A percentile compares a stretch with the other conserved stretches of the same genome.
phyloP scores from a whole-genome alignment of 2,329 filamentous ascomycete species.

The Chlorencoelia australis region DNA sequence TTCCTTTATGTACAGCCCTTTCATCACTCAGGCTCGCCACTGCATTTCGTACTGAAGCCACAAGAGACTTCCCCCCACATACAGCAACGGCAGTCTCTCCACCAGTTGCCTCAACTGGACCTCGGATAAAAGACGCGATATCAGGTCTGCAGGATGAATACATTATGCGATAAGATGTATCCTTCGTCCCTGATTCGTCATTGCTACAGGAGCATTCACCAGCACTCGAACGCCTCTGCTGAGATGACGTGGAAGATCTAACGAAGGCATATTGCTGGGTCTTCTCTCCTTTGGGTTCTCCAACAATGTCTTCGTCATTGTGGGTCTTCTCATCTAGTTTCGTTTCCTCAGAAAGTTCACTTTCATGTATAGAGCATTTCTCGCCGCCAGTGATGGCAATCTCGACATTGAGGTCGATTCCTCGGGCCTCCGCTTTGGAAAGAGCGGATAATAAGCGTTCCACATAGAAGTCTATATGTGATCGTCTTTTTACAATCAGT shows the following conservation, averaged over 20 bases:
- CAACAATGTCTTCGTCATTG: background rate
- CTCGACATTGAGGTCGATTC: conserved; percentile 41
- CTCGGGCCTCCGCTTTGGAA: conserved; percentile 32
- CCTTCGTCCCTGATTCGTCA: background rate
- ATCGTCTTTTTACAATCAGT: conserved; percentile 38
- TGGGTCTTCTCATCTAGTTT: background rate
- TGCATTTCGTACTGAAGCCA: conserved; percentile 43
- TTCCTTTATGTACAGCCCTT: conserved; percentile 52
- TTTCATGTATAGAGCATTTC: no score
- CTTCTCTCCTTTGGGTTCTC: background rate
- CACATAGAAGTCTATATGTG: conserved; percentile 46
- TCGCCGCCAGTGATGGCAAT: conserved; percentile 38
- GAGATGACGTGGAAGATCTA: conserved; percentile 4
- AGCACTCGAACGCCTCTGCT: background rate
- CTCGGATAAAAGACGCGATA: conserved; percentile 40
- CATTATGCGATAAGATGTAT: conserved; percentile 15
- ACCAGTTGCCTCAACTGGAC: conserved; percentile 44
- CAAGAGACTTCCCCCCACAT: conserved; percentile 46
- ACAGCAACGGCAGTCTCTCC: conserved; percentile 51
- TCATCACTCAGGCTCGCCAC: conserved; percentile 48
- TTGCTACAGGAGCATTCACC: background rate
- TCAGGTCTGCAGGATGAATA: conserved; percentile 33
- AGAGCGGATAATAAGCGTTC: conserved; percentile 38
- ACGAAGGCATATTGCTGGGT: no score
- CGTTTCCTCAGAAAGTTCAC: background rate